Evolutionary conservation across 345 rosid genomes (phyloP).

Genomic region (Theobroma cacao): DNA sequence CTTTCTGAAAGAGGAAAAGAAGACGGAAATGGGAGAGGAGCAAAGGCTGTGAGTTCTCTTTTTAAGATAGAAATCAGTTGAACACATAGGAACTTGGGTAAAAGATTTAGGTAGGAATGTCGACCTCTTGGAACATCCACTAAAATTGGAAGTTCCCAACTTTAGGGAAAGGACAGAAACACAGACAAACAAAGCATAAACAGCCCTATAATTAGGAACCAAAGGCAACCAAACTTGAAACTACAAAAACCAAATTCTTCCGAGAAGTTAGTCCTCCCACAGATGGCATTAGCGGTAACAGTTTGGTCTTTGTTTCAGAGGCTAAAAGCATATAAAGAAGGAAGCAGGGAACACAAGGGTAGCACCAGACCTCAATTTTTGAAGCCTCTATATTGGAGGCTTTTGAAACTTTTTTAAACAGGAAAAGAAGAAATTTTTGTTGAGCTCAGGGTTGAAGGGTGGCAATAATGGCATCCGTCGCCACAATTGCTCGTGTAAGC

Average conservation of each 20-base stretch:
- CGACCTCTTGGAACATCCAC: not conserved
- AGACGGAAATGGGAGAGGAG: not conserved
- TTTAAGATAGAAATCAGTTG: conserved; percentile 1
- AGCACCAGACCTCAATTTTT: not conserved
- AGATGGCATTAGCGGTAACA: not conserved
- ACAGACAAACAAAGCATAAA: not conserved
- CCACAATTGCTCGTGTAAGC: not conserved
- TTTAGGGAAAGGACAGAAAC: not conserved
- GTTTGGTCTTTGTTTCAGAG: not conserved
- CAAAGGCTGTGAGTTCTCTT: not conserved
- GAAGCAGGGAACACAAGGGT: not conserved
- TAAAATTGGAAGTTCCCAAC: not conserved
- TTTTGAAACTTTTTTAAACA: not conserved
- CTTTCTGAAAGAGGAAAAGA: not conserved
- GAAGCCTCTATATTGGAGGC: conserved; percentile 1
- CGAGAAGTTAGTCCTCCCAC: not conserved
- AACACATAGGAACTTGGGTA: not conserved
- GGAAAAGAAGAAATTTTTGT: not conserved
- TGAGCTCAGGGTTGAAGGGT: not conserved
- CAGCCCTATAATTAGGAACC: not conserved
- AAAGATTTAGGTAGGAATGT: not conserved
- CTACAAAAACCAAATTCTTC: not conserved
- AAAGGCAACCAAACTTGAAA: not conserved
- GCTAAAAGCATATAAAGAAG: not conserved
- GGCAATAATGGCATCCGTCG: not conserved